A percentile compares a stretch with the other conserved stretches of the same genome.
phyloP scores from a whole-genome alignment of 495 filamentous ascomycete species.

The Penicillium robsamsonii region DNA sequence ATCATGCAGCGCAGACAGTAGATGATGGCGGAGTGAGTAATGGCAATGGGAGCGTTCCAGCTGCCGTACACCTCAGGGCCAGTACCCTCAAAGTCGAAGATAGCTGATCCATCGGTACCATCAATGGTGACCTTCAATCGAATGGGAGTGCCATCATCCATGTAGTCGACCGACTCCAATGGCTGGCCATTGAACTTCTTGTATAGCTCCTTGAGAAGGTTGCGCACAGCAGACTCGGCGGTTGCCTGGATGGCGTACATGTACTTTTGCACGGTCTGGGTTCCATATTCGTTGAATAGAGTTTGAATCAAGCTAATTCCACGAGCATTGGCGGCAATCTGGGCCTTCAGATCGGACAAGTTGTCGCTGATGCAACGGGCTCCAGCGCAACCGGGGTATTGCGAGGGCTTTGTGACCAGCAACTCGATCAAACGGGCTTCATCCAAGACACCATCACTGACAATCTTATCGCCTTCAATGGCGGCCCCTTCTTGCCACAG shows the following conservation, averaged over 20 bases:
- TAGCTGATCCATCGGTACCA: conserved; percentile 75
- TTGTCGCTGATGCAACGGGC: conserved; percentile 91
- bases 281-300: conserved; percentile 86
- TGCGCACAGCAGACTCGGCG: conserved; percentile 80
- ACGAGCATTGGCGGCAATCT: conserved; percentile 94
- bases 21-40: conserved; percentile 94
- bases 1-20: conserved; percentile 94
- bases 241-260: conserved; percentile 94
- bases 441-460: conserved; percentile 85
- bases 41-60: conserved; percentile 91
- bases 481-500: conserved; percentile 93
- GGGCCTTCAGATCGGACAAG: conserved; percentile 92
- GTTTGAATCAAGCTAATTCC: conserved; percentile 86
- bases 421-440: conserved; percentile 83
- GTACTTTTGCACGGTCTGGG: conserved; percentile 90
- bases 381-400: conserved; percentile 83
- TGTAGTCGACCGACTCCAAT: conserved; percentile 83
- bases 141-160: conserved; percentile 97
- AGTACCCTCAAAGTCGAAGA: conserved; percentile 85
- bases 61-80: conserved; percentile 93
- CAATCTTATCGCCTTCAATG: conserved; percentile 91
- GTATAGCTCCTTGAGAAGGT: conserved; percentile 76
- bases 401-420: conserved; percentile 77
- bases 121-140: conserved; percentile 82
- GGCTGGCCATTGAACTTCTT: conserved; percentile 74